Percentiles rank a stretch among this genome's conserved stretches.
phyloP scores from a whole-genome alignment of 495 filamentous ascomycete species.

The Alectoria sarmentosa region DNA sequence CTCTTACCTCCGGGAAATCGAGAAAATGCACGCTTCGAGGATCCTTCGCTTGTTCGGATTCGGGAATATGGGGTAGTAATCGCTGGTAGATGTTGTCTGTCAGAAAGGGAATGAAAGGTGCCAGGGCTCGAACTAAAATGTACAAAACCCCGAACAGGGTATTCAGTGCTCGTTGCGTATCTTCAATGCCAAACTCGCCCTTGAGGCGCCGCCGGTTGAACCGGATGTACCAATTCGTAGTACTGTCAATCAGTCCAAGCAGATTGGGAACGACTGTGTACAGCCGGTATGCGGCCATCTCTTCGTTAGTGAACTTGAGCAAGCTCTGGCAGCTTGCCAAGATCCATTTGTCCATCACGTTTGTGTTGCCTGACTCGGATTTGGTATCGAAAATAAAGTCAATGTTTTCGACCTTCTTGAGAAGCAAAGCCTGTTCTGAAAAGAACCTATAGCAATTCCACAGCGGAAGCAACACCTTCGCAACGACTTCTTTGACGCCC shows the following conservation, averaged over 20 bases:
- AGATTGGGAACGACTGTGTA: constrained; percentile 94
- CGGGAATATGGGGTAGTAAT: constrained; percentile 73
- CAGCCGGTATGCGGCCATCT: constrained; percentile 86
- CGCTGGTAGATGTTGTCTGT: constrained; percentile 89
- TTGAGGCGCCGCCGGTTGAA: constrained; percentile 96
- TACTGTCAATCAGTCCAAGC: constrained; percentile 84
- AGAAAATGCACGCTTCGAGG: constrained; percentile 87
- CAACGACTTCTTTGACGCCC: constrained; percentile 93
- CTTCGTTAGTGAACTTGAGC: constrained; percentile 85
- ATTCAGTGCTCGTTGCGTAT: constrained; percentile 86
- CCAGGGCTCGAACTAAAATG: constrained; percentile 77
- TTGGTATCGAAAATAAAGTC: constrained; percentile 76
- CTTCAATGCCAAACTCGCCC: constrained; percentile 75
- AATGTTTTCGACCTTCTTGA: constrained; percentile 79
- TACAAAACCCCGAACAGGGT: constrained; percentile 96
- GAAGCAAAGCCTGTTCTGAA: constrained; percentile 82
- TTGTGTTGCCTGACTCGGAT: constrained; percentile 65
- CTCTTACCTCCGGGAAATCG: constrained; percentile 75
- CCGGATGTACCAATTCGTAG: constrained; percentile 99
- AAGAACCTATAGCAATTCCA: constrained; percentile 99
- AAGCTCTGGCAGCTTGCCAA: constrained; percentile 88
- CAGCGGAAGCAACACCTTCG: constrained; percentile 85
- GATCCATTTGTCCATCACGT: constrained; percentile 98
- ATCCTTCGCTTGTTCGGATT: constrained; percentile 57
- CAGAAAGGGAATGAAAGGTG: constrained; percentile 93